Percentiles rank a stretch among this genome's conserved stretches.
phyloP scores from a whole-genome alignment of 1,284 basidiomycete species.

The Amylostereum areolatum region DNA sequence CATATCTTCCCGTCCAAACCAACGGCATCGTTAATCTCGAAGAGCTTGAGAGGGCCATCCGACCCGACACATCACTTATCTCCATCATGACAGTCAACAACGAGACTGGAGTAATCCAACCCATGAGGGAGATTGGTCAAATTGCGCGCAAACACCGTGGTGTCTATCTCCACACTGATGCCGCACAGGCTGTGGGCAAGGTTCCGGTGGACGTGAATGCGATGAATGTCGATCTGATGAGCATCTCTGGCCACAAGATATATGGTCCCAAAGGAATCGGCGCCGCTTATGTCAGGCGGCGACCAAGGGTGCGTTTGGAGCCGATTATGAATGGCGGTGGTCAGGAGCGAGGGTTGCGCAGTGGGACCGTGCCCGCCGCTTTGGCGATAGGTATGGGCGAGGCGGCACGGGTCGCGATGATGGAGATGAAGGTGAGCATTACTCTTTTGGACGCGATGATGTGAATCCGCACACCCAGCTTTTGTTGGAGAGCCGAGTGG shows the following conservation, averaged over 20 bases:
- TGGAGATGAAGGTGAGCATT: conserved; percentile 85
- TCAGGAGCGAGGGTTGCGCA: conserved; percentile 93
- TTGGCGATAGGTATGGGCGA: conserved; percentile 93
- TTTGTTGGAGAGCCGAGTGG: conserved; percentile 21
- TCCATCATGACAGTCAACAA: conserved; percentile 99
- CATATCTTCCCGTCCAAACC: conserved; percentile 89
- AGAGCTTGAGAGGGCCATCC: conserved; percentile 76
- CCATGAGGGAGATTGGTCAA: conserved; percentile 91
- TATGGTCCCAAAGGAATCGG: conserved; percentile 99
- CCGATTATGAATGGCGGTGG: conserved; percentile 96
- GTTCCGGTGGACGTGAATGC: conserved; percentile 91
- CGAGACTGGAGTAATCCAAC: conserved; percentile 98
- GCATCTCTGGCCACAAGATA: conserved; percentile 95
- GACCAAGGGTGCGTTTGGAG: conserved; percentile 92
- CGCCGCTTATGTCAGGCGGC: conserved; percentile 88
- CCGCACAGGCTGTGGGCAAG: conserved; percentile 94
- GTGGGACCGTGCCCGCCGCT: conserved; percentile 89
- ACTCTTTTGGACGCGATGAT: conserved; percentile 34
- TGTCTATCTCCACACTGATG: conserved; percentile 96
- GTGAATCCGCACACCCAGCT: conserved; percentile 37
- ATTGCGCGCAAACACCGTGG: conserved; percentile 81
- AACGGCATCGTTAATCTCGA: conserved; percentile 83
- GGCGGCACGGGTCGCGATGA: conserved; percentile 86
- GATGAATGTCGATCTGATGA: conserved; percentile 94
- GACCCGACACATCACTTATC: conserved; percentile 83